These are phyloP conservation scores for Plasmodium sp. DNA, from an alignment of 169 alveolate genomes.

Conservation along the genomic window DNA sequence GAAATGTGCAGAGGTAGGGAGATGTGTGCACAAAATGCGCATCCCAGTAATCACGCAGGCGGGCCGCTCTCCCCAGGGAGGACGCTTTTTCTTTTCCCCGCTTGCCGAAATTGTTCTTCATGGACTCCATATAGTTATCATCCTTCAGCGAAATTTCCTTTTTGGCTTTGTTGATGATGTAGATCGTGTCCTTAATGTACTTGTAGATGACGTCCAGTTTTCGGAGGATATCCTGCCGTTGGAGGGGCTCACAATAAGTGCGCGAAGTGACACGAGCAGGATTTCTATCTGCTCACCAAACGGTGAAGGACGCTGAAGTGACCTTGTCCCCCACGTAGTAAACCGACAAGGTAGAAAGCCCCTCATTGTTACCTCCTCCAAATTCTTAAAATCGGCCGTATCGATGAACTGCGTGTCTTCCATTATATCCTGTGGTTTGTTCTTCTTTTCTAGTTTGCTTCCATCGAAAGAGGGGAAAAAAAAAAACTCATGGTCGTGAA, in stretches of 20 bases:
- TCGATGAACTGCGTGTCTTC: constrained; percentile 54
- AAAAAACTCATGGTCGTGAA: background rate
- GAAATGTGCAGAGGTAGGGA: background rate
- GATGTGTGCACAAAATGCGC: background rate
- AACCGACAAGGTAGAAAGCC: background rate
- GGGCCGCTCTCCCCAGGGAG: background rate
- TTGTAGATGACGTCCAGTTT: constrained; percentile 53
- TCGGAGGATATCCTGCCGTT: constrained; percentile 49
- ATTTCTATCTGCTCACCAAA: background rate
- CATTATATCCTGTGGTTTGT: constrained; percentile 59
- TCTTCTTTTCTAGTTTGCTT: constrained; percentile 50
- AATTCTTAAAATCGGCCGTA: constrained; percentile 28
- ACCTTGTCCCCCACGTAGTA: background rate
- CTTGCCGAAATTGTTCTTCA: constrained; percentile 46
- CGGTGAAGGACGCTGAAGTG: background rate
- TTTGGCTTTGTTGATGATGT: constrained; percentile 61
- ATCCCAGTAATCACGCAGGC: background rate
- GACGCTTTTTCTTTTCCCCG: background rate
- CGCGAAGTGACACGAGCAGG: background rate
- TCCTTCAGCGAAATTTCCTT: constrained; percentile 65
- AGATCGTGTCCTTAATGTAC: constrained; percentile 62
- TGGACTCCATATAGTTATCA: constrained; percentile 32
- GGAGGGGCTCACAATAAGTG: background rate
- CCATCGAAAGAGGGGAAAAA: background rate
- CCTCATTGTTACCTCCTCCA: constrained; percentile 29